Base-by-base conservation (phyloP, 2,329 filamentous ascomycete species). In the Sphaerulina populicola region DNA sequence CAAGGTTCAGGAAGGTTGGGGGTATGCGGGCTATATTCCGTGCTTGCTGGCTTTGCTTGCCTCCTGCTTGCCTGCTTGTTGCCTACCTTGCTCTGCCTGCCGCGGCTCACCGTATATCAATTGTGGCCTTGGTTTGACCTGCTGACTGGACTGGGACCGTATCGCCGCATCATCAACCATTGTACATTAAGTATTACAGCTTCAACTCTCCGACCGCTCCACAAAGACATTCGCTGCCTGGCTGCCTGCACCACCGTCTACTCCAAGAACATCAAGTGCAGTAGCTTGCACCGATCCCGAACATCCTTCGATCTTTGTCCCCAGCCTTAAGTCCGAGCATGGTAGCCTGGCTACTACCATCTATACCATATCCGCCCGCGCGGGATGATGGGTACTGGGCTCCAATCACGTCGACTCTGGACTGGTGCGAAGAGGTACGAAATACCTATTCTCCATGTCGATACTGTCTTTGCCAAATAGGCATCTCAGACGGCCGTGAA, bases 391-490 rank as follows among this genome's bases (percentile, higher is more conserved):
- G 64, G 31, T 66, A 64, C 65, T 88, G 84, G 83, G 78, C 76
- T 5, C 79, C 82, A 18, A 80, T 85, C 50, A 88, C 84, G 1
- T 82, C 81, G 7, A 88, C 84, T 0, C 63, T 88, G 40, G 87
- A 89, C 66, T 89, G 86, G 78, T 90, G 86, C 64, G 86, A 89
- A 75, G 86, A 88, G 75, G 83, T 82, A 66, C 55, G 67, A 55
- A 38, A 36, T 18, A 23, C 30, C 37, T 18, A 15, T 10, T 42
- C 6, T 27, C 23, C 15, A 2, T 35, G 37, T 2, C 41, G n/a
- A 18, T 23, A 6, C 33, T 15, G 27, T 18, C 29, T 29, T 29
- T 48, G 39, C 23, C 23, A 15, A 43, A 11, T 27, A 33, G 31
- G 30, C 11, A 33, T 46, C 18, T 38, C 47, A 36, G 48, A 30